Base-by-base conservation (phyloP, 305 asterid genomes). In the Ajuga reptans region DNA sequence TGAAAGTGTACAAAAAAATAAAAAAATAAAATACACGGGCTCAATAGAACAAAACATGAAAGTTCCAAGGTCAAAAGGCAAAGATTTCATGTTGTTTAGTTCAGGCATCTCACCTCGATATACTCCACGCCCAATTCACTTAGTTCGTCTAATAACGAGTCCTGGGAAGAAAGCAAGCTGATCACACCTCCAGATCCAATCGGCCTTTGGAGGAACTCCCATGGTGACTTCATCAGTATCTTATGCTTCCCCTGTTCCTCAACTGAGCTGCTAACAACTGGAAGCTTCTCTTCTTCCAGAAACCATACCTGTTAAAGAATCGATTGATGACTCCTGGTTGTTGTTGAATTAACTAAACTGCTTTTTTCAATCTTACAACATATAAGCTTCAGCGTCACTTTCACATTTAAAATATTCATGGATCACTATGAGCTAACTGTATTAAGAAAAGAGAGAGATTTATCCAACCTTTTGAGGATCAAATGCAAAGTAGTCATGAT, bases 141-240 rank as follows among this genome's bases (percentile, higher is more conserved):
- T 34, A 93, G 88, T 62, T 76, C 70, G 49, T 86, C 91, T 33
- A 87, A 63, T 47, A 89, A 74, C 41, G 90, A 75, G 74, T 86
- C 85, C 49, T 83, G 85, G 49, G 96, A 79, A n/a, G 96, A 87
- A 70, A 93, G 80, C 69, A 81, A 68, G 85, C 83, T 82, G 52
- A 91, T 78, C 42, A 89, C 57, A 5, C 97, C 96, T 59, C 91
- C 96, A 5, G 96, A 87, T 68, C 96, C 99, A 56, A 87, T 75
- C 71, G 97, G 88, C 54, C 66, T 80, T 60, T 89, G 90, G 78
- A 89, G 96, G 71, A 93, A 80, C 71, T 93, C 96, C 99, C 97
- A 90, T 0, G 95, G 95, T 9, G 97, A 84, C 79, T 87, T 87
- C 97, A 93, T 90, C 82, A 93, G 81, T 81, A 93, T 89, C 81